Conservation (phyloP, 352 stramenopile genomes). For the Phytophthora fragariaefolia region DNA sequence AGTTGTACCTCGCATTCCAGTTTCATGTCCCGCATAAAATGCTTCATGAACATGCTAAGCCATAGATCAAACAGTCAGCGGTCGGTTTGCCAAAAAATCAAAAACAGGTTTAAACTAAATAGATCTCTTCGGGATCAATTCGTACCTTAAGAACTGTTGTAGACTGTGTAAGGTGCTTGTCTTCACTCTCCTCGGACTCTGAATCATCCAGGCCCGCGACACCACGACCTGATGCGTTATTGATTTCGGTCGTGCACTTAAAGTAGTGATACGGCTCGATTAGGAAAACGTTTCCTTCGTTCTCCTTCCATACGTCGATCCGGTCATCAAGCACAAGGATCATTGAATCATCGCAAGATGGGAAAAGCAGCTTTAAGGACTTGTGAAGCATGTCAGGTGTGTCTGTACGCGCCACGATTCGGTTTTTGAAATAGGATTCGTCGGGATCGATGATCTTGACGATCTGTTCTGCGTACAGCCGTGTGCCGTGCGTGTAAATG, state of each 20-base stretch:
- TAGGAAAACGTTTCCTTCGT: constrained; percentile 86
- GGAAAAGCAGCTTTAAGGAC: constrained; percentile 87
- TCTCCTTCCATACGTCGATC: constrained; percentile 91
- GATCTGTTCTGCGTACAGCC: constrained; percentile 95
- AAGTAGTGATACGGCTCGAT: constrained; percentile 90
- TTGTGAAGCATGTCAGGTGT: constrained; percentile 89
- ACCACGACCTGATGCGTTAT: constrained; percentile 75
- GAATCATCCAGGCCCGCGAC: constrained; percentile 50
- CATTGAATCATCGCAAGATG: constrained; percentile 88
- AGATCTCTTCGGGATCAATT: background rate
- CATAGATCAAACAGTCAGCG: background rate
- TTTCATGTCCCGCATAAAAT: constrained; percentile 66
- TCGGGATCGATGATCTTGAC: constrained; percentile 92
- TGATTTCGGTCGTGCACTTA: constrained; percentile 83
- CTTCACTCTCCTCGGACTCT: constrained; percentile 31
- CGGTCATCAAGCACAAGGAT: constrained; percentile 87
- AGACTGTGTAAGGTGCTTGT: constrained; percentile 65
- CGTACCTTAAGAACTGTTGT: constrained; percentile 64
- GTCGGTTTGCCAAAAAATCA: background rate
- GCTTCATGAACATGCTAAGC: constrained; percentile 58
- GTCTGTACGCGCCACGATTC: constrained; percentile 88
- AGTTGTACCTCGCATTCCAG: constrained; percentile 51
- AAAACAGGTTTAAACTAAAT: background rate
- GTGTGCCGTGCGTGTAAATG: constrained; percentile 96
- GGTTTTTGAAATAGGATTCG: constrained; percentile 82